Evolutionary conservation across 225 moss, liverwort and hornwort species (phyloP).

Genomic region (Polytrichum commune): DNA sequence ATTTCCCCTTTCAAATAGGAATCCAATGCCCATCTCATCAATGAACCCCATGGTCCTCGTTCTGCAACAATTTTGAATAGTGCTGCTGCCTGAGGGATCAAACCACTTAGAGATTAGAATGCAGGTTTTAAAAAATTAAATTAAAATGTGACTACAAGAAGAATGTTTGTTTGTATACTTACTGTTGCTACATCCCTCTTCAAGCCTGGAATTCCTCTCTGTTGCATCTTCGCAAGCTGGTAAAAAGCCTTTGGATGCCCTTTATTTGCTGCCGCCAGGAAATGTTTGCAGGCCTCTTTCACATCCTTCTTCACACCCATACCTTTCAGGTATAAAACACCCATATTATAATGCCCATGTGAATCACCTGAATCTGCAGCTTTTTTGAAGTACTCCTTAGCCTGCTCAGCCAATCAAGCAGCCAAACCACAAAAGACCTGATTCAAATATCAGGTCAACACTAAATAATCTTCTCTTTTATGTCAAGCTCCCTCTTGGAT

Average conservation of each 20-base stretch:
- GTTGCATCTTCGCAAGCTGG: conserved; percentile 90
- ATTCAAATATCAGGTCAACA: too few relatives aligned
- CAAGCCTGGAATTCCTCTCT: conserved; percentile 77
- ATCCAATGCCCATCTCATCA: conserved; percentile 89
- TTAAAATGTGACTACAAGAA: too few relatives aligned
- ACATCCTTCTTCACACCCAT: conserved; percentile 62
- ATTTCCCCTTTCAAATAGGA: conserved; percentile 81
- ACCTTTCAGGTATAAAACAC: conserved; percentile 84
- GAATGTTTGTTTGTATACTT: conserved; percentile 17
- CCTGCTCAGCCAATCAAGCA: conserved; percentile 36
- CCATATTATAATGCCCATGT: conserved; percentile 90
- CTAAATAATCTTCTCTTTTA: too few relatives aligned
- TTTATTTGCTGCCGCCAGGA: conserved; percentile 56
- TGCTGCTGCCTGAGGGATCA: conserved; percentile 54
- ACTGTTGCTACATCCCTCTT: conserved; percentile 70
- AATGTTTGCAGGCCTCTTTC: conserved; percentile 63
- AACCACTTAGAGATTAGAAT: background rate
- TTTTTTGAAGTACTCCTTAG: conserved; percentile 80
- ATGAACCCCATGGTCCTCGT: conserved; percentile 87
- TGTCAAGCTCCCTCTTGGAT: too few relatives aligned
- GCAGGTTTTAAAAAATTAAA: too few relatives aligned
- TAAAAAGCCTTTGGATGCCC: conserved; percentile 80
- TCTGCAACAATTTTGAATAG: conserved; percentile 94
- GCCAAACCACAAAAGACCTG: too few relatives aligned
- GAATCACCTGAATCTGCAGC: conserved; percentile 85